phyloP scores from a whole-genome alignment of 1,284 basidiomycete species.

The Melampsora abietis-canadensis region DNA sequence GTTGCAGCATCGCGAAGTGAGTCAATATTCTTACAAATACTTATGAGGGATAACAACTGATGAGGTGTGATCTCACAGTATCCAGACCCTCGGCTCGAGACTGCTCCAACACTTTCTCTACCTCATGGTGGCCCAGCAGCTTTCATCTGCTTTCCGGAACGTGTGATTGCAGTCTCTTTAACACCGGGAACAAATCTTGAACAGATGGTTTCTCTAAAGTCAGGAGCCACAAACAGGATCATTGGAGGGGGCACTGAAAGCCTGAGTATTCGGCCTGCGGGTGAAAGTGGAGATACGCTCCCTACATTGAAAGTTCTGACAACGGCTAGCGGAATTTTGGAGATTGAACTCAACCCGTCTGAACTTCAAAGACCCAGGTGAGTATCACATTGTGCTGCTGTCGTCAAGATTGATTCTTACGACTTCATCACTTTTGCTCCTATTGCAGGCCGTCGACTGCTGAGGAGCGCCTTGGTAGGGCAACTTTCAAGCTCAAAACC shows the following conservation, averaged over 20 bases:
- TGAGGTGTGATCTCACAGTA: slow-evolving; percentile 17
- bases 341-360: slow-evolving; percentile 29
- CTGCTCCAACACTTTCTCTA: slow-evolving; percentile 48
- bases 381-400: not conserved
- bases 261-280: slow-evolving; percentile 15
- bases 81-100: slow-evolving; percentile 49
- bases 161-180: slow-evolving; percentile 25
- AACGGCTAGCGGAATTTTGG: slow-evolving; percentile 39
- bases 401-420: not conserved
- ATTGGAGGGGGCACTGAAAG: slow-evolving; percentile 22
- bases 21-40: not conserved
- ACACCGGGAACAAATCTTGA: slow-evolving; percentile 23
- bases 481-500: slow-evolving; percentile 64
- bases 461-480: slow-evolving; percentile 30
- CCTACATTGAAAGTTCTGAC: slow-evolving; percentile 46
- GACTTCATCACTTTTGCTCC: not conserved
- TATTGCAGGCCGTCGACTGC: not conserved
- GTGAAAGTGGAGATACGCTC: slow-evolving; percentile 20
- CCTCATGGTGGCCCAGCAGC: slow-evolving; percentile 50
- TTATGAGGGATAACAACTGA: not conserved
- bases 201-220: slow-evolving; percentile 30
- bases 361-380: slow-evolving; percentile 24
- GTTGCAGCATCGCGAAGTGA: slow-evolving; percentile 39
- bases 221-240: slow-evolving; percentile 22
- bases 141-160: slow-evolving; percentile 49